Percentiles rank a stretch among this genome's conserved stretches.
Conservation (phyloP, 2,329 filamentous ascomycete species). For the Cladosporium sp. region DNA sequence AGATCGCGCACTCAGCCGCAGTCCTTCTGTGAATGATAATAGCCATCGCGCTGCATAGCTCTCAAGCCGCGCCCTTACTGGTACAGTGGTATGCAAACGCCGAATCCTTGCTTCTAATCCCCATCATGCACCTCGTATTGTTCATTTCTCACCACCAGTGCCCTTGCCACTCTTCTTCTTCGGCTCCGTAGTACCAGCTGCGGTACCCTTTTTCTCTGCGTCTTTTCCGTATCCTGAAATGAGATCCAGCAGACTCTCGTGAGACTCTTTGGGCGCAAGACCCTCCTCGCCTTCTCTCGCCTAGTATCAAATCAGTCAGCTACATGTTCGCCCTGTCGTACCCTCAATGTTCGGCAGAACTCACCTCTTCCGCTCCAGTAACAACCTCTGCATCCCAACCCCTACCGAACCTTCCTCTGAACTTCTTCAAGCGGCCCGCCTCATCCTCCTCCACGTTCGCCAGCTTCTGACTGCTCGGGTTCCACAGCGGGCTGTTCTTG, state of each 20-base stretch:
- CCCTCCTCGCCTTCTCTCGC: constrained; percentile 45
- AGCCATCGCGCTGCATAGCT: too few relatives aligned
- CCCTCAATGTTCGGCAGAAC: neutral
- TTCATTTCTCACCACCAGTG: constrained; percentile 30
- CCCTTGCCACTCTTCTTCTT: constrained; percentile 33
- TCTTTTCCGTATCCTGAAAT: constrained; percentile 42
- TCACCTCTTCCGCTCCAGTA: constrained; percentile 24
- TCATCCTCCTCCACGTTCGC: constrained; percentile 91
- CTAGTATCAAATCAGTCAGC: constrained; percentile 21
- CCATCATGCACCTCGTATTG: neutral
- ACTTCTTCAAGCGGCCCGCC: constrained; percentile 80
- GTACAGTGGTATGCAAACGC: neutral
- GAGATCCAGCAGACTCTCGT: constrained; percentile 53
- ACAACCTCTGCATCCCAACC: constrained; percentile 62
- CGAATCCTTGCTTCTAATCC: neutral
- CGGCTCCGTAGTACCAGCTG: constrained; percentile 35
- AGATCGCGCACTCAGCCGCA: too few relatives aligned
- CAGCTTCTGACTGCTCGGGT: constrained; percentile 73
- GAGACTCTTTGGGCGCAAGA: constrained; percentile 35
- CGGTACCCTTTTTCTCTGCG: constrained; percentile 35
- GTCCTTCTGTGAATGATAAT: too few relatives aligned
- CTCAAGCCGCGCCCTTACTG: too few relatives aligned
- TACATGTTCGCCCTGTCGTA: neutral
- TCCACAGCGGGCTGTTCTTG: constrained; percentile 85
- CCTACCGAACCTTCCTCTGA: constrained; percentile 76